Conservation (phyloP, 2,329 filamentous ascomycete species). For the Xylariaceae sp. region DNA sequence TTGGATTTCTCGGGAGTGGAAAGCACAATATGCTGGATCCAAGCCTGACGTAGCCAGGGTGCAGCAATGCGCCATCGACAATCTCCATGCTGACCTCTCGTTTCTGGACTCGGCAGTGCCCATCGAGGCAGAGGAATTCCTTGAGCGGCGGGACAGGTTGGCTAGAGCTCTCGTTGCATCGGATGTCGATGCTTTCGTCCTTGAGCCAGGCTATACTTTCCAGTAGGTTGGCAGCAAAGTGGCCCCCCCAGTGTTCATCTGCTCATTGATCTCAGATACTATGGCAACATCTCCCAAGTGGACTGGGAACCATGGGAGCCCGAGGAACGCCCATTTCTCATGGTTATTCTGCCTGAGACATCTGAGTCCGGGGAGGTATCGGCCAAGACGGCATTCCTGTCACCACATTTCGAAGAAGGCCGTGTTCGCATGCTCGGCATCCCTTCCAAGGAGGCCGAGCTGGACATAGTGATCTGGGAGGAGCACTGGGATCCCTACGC, state of each 20-base stretch:
- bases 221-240: conserved; percentile 32
- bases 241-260: background rate
- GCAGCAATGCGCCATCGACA: conserved; percentile 46
- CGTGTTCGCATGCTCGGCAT: conserved; percentile 56
- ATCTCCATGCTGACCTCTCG: conserved; percentile 42
- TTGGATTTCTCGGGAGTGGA: conserved; percentile 4
- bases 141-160: conserved; percentile 51
- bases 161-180: conserved; percentile 49
- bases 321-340: conserved; percentile 59
- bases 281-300: conserved; percentile 55
- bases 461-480: conserved; percentile 57
- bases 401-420: conserved; percentile 57
- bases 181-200: conserved; percentile 52
- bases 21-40: background rate
- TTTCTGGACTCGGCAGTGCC: conserved; percentile 47
- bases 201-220: conserved; percentile 62
- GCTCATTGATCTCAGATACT: conserved; percentile 38
- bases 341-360: conserved; percentile 51
- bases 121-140: conserved; percentile 47
- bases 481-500: conserved; percentile 62
- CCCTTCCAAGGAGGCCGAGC: conserved; percentile 43
- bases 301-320: conserved; percentile 65
- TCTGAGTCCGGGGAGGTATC: conserved; percentile 34
- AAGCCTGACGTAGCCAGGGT: conserved; percentile 10
- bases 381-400: conserved; percentile 54